Conservation (phyloP, 805 yeast species). For the Candida tallmaniae region DNA sequence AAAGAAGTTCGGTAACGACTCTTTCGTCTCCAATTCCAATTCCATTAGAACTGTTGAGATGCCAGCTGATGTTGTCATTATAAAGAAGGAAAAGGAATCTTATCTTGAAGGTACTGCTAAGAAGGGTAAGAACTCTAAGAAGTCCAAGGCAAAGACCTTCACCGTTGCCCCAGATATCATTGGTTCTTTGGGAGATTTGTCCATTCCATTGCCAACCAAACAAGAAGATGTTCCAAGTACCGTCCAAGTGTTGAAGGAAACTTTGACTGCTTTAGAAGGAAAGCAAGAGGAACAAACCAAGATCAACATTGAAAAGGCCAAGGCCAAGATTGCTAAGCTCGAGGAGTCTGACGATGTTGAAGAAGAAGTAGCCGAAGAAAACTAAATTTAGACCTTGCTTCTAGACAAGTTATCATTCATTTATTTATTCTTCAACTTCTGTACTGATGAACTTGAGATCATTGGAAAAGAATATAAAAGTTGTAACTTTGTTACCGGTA, state of each 20-base stretch:
- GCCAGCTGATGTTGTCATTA: conserved; percentile 60
- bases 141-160: conserved; percentile 52
- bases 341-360: conserved; percentile 43
- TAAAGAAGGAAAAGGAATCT: conserved; percentile 59
- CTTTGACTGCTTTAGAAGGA: conserved; percentile 60
- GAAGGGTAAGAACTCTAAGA: conserved; percentile 43
- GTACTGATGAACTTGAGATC: no score
- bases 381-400: no score
- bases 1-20: conserved; percentile 24
- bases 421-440: no score
- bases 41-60: conserved; percentile 49
- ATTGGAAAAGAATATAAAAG: no score
- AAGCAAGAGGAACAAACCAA: conserved; percentile 81
- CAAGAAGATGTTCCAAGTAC: conserved; percentile 66
- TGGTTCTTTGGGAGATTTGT: conserved; percentile 69
- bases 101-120: conserved; percentile 46
- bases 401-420: no score
- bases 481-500: no score
- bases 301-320: conserved; percentile 69
- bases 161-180: conserved; percentile 78
- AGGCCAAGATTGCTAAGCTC: conserved; percentile 68
- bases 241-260: conserved; percentile 62
- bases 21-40: conserved; percentile 20
- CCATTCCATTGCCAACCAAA: conserved; percentile 73
- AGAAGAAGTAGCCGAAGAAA: conserved; percentile 39